phyloP scores from a whole-genome alignment of 2,329 filamentous ascomycete species.

The Xylariaceae sp. region DNA sequence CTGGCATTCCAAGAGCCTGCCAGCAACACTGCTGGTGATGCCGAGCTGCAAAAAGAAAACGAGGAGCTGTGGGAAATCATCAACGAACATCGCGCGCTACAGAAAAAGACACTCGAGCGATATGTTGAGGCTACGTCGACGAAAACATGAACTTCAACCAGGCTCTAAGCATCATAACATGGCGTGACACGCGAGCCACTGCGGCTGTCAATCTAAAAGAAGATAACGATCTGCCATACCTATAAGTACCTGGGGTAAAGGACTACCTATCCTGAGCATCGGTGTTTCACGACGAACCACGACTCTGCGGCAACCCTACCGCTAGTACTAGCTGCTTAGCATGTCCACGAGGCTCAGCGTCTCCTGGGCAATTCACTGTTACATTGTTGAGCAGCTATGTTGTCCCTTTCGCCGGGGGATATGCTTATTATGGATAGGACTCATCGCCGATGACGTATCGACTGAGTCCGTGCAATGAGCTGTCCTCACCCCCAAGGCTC shows the following conservation, averaged over 20 bases:
- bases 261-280: too few species aligned
- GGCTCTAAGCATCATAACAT: not conserved
- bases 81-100: constrained; percentile 40
- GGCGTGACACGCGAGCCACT: not conserved
- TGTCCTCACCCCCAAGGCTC: too few species aligned
- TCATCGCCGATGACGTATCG: too few species aligned
- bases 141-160: constrained; percentile 20
- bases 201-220: not conserved
- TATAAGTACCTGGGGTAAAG: not conserved
- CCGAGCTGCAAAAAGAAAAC: constrained; percentile 40
- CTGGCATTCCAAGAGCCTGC: constrained; percentile 41
- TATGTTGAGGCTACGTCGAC: constrained; percentile 30
- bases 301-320: too few species aligned
- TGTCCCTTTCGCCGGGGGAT: too few species aligned
- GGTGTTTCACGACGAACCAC: too few species aligned
- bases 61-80: constrained; percentile 44
- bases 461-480: too few species aligned
- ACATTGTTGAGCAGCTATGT: too few species aligned
- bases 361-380: too few species aligned
- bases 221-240: not conserved
- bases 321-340: too few species aligned
- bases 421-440: too few species aligned
- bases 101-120: constrained; percentile 38
- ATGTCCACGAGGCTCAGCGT: too few species aligned
- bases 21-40: constrained; percentile 30